Conservation (phyloP, 2,329 filamentous ascomycete genomes). For the Stachybotrys chartarum region DNA sequence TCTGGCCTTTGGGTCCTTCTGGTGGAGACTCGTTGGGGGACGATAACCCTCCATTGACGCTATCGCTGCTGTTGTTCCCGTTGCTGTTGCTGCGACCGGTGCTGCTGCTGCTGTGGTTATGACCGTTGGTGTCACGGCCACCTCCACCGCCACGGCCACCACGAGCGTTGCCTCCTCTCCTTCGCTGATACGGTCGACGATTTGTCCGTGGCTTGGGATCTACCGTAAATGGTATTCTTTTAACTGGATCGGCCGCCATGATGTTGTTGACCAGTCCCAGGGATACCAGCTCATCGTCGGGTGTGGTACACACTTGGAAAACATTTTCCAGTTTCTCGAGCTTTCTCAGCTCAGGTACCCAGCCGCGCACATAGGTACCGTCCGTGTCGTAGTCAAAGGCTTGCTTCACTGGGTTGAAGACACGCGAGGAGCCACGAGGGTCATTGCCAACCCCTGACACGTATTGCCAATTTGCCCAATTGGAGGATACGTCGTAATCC, state of each 20-base stretch:
- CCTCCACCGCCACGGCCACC: constrained; percentile 6
- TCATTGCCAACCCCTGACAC: constrained; percentile 75
- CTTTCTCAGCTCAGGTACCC: constrained; percentile 60
- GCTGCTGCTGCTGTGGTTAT: neutral
- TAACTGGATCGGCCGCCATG: constrained; percentile 62
- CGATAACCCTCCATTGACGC: neutral
- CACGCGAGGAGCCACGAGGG: constrained; percentile 60
- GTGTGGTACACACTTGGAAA: constrained; percentile 65
- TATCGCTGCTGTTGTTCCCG: neutral
- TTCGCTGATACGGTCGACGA: constrained; percentile 15
- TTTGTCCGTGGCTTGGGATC: constrained; percentile 35
- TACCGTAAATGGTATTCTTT: constrained; percentile 56
- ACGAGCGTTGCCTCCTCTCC: constrained; percentile 14
- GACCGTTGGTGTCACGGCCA: neutral
- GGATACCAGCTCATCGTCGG: constrained; percentile 47
- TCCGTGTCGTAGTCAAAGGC: constrained; percentile 68
- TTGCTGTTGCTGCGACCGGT: neutral
- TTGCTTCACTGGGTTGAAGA: constrained; percentile 79
- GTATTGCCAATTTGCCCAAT: constrained; percentile 83
- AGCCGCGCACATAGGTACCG: constrained; percentile 63
- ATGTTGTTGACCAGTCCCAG: constrained; percentile 49
- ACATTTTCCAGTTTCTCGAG: constrained; percentile 49
- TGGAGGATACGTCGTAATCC: constrained; percentile 70
- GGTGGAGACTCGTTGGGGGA: neutral
- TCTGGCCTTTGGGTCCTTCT: neutral